Evolutionary conservation across 352 stramenopile genomes (phyloP), one percentile per base, ranked within the genome.

Genomic region (Phytophthora macrochlamydospora): DNA sequence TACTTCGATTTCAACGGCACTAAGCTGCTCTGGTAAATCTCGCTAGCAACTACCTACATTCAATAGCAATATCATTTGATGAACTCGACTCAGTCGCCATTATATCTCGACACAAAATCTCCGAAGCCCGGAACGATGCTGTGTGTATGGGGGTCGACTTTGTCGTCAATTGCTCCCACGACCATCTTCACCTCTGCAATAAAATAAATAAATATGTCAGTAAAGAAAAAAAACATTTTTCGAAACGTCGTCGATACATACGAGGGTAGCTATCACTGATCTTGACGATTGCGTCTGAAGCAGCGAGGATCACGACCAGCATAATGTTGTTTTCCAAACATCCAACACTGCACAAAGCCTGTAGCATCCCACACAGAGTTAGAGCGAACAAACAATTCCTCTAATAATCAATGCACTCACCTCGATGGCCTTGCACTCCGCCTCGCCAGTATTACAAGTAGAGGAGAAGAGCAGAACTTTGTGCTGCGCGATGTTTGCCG

Each of bases 81-180:
- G 29, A 6, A 5, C 42, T 3, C 12, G 14, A 32, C 7, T 56
- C 31, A 56, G 33, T 7, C n/a, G 33, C 53, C 53, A 50, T 84
- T 82, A 58, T 86, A 89, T 9, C 78, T 67, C 29, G 59, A 62
- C 1, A 78, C 48, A 38, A 89, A 89, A 62, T 86, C 69, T 18
- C 76, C 68, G 12, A 89, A 69, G 14, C 76, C 74, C 1, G 62
- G 62, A 31, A 70, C 35, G 24, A 75, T 81, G 18, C 52, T 75
- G 18, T 68, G 52, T 6, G 66, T 69, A 2, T 50, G 54, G 4
- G 33, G 46, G 11, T 75, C 53, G 28, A 65, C 58, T 51, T 82
- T 71, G 8, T 58, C 40, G 14, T 82, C 76, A 14, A 85, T 71
- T 9, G 68, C 72, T 4, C 70, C 56, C 3, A 67, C 76, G 44